A percentile compares a stretch with the other conserved stretches of the same genome.
Evolutionary conservation across 768 basidiomycete species (phyloP).

Genomic region (Trametes villosa): DNA sequence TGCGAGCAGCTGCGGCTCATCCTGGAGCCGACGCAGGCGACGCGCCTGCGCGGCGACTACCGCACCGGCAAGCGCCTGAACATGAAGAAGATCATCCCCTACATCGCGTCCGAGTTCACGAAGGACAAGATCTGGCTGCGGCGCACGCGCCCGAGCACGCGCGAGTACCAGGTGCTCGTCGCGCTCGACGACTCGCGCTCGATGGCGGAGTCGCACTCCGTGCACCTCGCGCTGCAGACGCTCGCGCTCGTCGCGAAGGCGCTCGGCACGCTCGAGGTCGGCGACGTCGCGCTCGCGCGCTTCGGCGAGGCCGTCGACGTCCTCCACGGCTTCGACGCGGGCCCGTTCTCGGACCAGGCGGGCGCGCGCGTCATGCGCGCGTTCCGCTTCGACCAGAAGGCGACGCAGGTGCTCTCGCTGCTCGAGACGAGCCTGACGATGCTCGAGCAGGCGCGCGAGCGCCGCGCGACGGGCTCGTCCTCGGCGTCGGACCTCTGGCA

Average conservation of each 20-base stretch:
- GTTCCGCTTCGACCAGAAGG: conserved; percentile 88
- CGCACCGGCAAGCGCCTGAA: conserved; percentile 96
- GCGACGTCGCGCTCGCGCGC: conserved; percentile 89
- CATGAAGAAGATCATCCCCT: conserved; percentile 98
- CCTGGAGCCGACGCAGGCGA: conserved; percentile 92
- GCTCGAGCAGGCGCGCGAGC: conserved; percentile 77
- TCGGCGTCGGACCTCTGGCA: conserved; percentile 92
- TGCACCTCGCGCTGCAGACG: conserved; percentile 94
- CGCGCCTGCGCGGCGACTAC: conserved; percentile 94
- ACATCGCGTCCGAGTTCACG: conserved; percentile 98
- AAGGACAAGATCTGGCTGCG: conserved; percentile 99
- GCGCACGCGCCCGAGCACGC: conserved; percentile 88
- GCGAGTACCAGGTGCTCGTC: conserved; percentile 95
- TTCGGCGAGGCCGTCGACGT: conserved; percentile 91
- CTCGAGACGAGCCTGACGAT: conserved; percentile 77
- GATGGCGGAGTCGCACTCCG: conserved; percentile 91
- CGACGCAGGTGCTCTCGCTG: conserved; percentile 84
- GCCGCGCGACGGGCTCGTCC: conserved; percentile 59
- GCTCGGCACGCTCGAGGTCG: conserved; percentile 88
- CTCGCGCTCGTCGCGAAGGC: conserved; percentile 91
- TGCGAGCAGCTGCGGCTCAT: conserved; percentile 98
- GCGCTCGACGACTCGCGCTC: conserved; percentile 96
- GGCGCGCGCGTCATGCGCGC: conserved; percentile 81
- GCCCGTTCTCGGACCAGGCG: conserved; percentile 78
- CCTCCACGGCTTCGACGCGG: conserved; percentile 83